Conservation (phyloP, 306 rosid genomes). For the Alnus rubra region DNA sequence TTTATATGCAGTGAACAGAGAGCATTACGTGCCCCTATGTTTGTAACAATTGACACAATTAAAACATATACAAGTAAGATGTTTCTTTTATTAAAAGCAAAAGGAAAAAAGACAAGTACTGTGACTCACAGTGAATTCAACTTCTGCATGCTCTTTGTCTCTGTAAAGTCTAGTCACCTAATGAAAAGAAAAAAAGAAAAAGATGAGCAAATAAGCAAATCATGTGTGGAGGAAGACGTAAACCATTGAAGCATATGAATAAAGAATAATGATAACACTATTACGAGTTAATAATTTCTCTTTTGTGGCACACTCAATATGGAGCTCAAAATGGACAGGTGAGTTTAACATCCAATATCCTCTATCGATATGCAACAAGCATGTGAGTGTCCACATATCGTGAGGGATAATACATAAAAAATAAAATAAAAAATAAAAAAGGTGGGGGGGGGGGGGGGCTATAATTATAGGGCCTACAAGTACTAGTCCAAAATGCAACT, state of each 20-base stretch:
- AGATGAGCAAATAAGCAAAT: conserved; percentile 16
- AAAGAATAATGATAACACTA: conserved; percentile 10
- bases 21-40: background rate
- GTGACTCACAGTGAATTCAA: conserved; percentile 81
- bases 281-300: background rate
- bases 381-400: background rate
- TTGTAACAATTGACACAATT: background rate
- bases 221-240: background rate
- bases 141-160: conserved; percentile 85
- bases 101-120: background rate
- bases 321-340: background rate
- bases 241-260: conserved; percentile 5
- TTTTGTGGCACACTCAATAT: background rate
- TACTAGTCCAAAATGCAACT: background rate
- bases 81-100: background rate
- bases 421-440: background rate
- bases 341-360: background rate
- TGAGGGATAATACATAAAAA: background rate
- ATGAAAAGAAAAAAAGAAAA: conserved; percentile 5
- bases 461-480: background rate
- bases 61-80: background rate
- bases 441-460: background rate
- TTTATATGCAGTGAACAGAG: background rate
- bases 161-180: conserved; percentile 80
- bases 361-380: conserved; percentile 2